Percentiles rank a stretch among this genome's conserved stretches.
Evolutionary conservation across 306 rosid genomes (phyloP).

Genomic region (Dalbergia cultrata): DNA sequence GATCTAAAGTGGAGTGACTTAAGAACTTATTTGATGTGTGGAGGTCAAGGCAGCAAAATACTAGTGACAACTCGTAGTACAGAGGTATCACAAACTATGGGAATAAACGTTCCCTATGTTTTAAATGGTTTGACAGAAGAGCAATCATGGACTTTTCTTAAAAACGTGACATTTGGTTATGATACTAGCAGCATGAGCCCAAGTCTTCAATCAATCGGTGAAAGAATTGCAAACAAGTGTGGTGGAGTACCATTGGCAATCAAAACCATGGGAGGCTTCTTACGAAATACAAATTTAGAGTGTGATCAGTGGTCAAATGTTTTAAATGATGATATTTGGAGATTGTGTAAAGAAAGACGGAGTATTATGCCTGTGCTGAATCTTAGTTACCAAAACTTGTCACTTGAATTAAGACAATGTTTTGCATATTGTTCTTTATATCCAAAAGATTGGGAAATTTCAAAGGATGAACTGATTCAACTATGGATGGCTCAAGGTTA

Average conservation of each 20-base stretch:
- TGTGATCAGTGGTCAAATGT: no score
- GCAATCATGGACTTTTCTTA: not conserved
- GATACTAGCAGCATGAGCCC: not conserved
- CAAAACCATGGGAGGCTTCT: slow-evolving; percentile 23
- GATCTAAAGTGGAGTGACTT: no score
- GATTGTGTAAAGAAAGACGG: not conserved
- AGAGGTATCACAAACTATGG: not conserved
- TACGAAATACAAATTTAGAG: not conserved
- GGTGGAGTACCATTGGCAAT: slow-evolving; percentile 16
- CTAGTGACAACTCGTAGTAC: not conserved
- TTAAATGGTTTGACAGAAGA: not conserved
- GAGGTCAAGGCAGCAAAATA: no score
- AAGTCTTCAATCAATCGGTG: slow-evolving; percentile 1
- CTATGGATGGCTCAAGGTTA: not conserved
- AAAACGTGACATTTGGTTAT: not conserved
- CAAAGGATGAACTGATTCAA: not conserved
- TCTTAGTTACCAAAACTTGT: not conserved
- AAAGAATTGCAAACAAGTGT: slow-evolving; percentile 12
- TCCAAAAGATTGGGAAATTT: not conserved
- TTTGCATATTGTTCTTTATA: slow-evolving; percentile 23
- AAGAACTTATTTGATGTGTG: no score
- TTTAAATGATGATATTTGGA: not conserved
- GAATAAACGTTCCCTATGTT: not conserved
- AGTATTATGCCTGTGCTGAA: slow-evolving; percentile 1
- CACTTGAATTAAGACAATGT: not conserved